Evolutionary conservation across 163 green algal genomes (phyloP), one percentile per base, ranked within the genome.

Genomic region (Volvox carteri): DNA sequence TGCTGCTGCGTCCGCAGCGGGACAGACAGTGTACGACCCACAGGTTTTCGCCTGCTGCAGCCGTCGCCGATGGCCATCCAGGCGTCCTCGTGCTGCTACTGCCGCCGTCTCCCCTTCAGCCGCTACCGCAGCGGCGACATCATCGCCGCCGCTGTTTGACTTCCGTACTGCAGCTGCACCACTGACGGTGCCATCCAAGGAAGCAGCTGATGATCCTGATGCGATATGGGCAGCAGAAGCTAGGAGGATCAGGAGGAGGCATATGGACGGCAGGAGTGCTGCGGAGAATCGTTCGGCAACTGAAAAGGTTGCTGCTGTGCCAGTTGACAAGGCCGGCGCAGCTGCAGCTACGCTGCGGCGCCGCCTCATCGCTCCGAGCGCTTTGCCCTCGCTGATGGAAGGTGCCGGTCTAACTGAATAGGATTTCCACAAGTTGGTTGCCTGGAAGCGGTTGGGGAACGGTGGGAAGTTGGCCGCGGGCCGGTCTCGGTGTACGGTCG

Each of bases 31-130:
- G n/a, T 68, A 68, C 21, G 39, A 33, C 48, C 39, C n/a, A 18
- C 75, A 84, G n/a, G 28, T 56, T 37, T 54, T 68, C 42, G 42
- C 42, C 75, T 46, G 46, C 75, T 84, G 75, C 30, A 70, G 46
- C n/a, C n/a, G 18, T 50, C 48, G 28, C 46, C 48, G 11, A 23
- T 35, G 65, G 65, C 65, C 65, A n/a, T 48, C 30, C 33, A 42
- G 65, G 30, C 65, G 18, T 44, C 5, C 16, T 42, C 30, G 65
- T 44, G 35, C n/a, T 72, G 60, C 60, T 39, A 28, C 28, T 72
- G 60, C n/a, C 28, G 60, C 60, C 7, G 60, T 11, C 28, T 23
- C 60, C 60, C 18, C 60, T 35, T 23, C 19, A 9, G 18, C 60
- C 60, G 60, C 60, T 72, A 28, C 19, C n/a, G 8, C 54, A 12